A percentile compares a stretch with the other conserved stretches of the same genome.
phyloP scores from a whole-genome alignment of 2,329 filamentous ascomycete species.

The Passalora sequoiae region DNA sequence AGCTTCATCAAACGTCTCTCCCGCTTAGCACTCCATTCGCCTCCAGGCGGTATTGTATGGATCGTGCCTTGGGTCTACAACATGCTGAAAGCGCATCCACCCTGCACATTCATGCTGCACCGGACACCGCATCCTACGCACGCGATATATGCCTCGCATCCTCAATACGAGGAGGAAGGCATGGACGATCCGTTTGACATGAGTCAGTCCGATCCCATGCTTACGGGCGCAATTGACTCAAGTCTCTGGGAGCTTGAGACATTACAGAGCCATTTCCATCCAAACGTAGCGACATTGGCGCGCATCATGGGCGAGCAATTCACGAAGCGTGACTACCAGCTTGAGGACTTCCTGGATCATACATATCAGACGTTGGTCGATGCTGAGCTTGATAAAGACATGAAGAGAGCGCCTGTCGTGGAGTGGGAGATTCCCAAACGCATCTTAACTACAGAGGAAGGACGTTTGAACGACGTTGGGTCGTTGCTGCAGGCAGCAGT shows the following conservation, averaged over 20 bases:
- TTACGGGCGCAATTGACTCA: constrained; percentile 82
- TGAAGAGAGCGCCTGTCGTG: constrained; percentile 81
- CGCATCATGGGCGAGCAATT: constrained; percentile 96
- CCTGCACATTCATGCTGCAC: constrained; percentile 94
- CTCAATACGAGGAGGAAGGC: constrained; percentile 49
- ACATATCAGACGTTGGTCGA: constrained; percentile 84
- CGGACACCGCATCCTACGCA: constrained; percentile 46
- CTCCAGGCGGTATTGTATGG: constrained; percentile 81
- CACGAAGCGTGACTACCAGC: constrained; percentile 86
- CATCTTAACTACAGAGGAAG: constrained; percentile 54
- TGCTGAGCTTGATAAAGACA: constrained; percentile 72
- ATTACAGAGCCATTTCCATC: constrained; percentile 88
- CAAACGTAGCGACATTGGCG: constrained; percentile 88
- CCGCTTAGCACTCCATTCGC: constrained; percentile 76
- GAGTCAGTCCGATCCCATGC: constrained; percentile 73
- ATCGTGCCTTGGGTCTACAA: constrained; percentile 95
- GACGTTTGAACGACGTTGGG: constrained; percentile 27
- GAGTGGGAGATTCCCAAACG: constrained; percentile 92
- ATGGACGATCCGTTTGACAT: constrained; percentile 73
- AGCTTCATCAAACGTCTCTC: constrained; percentile 95
- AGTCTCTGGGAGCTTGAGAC: constrained; percentile 93
- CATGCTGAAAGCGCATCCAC: constrained; percentile 80
- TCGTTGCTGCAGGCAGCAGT: constrained; percentile 26
- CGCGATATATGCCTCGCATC: constrained; percentile 24
- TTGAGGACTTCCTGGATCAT: constrained; percentile 97